phyloP scores from a whole-genome alignment of 2,329 filamentous ascomycete genomes.

The Dactylellina sp. region DNA sequence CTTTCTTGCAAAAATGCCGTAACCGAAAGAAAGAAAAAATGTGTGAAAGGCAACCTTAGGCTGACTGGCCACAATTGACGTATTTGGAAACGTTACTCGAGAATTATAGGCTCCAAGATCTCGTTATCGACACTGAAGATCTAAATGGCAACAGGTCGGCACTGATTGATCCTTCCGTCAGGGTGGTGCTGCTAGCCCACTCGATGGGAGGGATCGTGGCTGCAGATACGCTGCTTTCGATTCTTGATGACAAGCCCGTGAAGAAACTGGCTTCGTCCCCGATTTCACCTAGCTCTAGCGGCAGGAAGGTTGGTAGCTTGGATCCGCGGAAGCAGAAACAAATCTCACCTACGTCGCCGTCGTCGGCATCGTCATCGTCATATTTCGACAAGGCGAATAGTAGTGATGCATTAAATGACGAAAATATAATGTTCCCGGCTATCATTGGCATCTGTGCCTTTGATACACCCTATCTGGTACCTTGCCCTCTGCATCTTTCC shows the following conservation, averaged over 20 bases:
- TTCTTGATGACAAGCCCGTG: slow-evolving; percentile 74
- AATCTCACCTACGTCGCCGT: slow-evolving; percentile 6
- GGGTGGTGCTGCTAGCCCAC: slow-evolving; percentile 84
- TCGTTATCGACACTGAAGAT: slow-evolving; percentile 55
- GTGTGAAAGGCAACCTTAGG: not conserved
- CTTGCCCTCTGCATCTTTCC: too few species aligned
- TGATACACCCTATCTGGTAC: slow-evolving; percentile 84
- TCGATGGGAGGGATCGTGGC: slow-evolving; percentile 95
- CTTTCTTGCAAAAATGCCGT: not conserved
- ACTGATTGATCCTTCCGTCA: slow-evolving; percentile 80
- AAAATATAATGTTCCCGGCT: slow-evolving; percentile 86
- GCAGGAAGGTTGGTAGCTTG: slow-evolving; percentile 31
- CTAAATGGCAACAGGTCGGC: slow-evolving; percentile 81
- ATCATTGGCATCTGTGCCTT: slow-evolving; percentile 91
- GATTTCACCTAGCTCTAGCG: slow-evolving; percentile 59
- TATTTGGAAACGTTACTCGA: slow-evolving; percentile 54
- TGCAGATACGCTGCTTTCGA: slow-evolving; percentile 83
- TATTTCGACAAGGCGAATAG: slow-evolving; percentile 46
- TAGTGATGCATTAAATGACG: slow-evolving; percentile 65
- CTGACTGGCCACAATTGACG: slow-evolving; percentile 35
- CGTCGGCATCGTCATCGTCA: slow-evolving; percentile 60
- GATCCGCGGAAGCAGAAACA: slow-evolving; percentile 39
- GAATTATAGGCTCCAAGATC: slow-evolving; percentile 50
- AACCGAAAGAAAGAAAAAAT: not conserved
- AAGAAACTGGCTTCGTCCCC: slow-evolving; percentile 61